Conservation (phyloP, 2,329 filamentous ascomycete genomes). For the Venturia aucupariae region DNA sequence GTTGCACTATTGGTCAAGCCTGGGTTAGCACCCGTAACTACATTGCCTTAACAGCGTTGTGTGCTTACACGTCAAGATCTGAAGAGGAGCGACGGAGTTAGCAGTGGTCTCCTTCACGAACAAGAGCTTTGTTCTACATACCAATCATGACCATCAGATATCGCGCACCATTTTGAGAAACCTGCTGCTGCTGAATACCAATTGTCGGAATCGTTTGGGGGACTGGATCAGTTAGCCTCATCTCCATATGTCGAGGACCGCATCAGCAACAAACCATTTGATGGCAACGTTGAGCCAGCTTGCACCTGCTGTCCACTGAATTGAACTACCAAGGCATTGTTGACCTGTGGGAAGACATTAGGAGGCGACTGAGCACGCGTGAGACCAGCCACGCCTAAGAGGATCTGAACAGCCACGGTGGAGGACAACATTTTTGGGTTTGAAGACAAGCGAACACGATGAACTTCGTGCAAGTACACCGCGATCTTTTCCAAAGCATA, state of each 20-base stretch:
- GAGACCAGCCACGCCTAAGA: conserved; percentile 12
- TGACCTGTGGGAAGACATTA: conserved; percentile 8
- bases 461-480: neutral
- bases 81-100: neutral
- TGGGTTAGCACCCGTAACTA: neutral
- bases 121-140: neutral
- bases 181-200: neutral
- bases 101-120: neutral
- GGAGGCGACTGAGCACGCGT: conserved; percentile 11
- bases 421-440: neutral
- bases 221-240: neutral
- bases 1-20: neutral
- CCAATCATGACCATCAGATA: conserved; percentile 8
- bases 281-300: conserved; percentile 6
- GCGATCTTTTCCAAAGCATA: neutral
- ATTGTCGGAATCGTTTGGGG: neutral
- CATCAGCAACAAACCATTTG: neutral
- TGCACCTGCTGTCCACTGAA: conserved; percentile 6
- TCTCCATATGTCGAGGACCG: neutral
- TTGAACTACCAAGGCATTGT: neutral
- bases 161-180: neutral
- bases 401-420: conserved; percentile 9
- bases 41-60: too few relatives aligned
- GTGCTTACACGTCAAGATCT: conserved; percentile 5
- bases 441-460: neutral